Evolutionary conservation across 208 protist genomes (phyloP), one percentile per base, ranked within the genome.

Genomic region (Leptomonas pyrrhocoris): DNA sequence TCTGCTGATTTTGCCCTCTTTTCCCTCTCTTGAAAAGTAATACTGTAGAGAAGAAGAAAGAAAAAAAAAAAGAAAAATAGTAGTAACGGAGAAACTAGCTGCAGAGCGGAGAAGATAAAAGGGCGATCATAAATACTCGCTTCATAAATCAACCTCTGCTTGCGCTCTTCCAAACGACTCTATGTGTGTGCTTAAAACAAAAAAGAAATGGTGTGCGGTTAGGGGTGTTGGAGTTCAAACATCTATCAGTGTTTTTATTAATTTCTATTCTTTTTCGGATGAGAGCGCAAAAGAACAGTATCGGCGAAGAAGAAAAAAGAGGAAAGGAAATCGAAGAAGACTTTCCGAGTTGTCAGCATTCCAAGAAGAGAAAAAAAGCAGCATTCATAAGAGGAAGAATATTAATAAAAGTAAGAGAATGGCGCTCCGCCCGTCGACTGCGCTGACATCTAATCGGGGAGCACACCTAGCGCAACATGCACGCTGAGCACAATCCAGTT

Each of bases 101-200:
- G 11, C 15, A 50, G 15, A 43, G 48, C 21, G 60, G 64, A 21
- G 25, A 58, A 58, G 27, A 27, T 25, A 68, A 66, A 40, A 38
- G 31, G 18, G 31, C 7, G 13, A 58, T 12, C 12, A 38, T 16
- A 16, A 54, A 54, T 15, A 42, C 9, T 15, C 18, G 16, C 43
- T 48, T 9, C 34, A 38, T 9, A 3, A 38, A 38, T 38, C 34
- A 38, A 9, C 34, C 7, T 38, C 34, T 38, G 34, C 34, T 9
- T 9, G 7, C 34, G 7, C 9, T 9, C 34, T 38, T 38, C 9
- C 34, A 3, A 38, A 38, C 9, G 9, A 12, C 43, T 48, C 43
- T 48, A 42, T 42, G 31, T 30, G 11, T 58, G 19, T 42, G 53
- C 53, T 58, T 38, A 9, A 58, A 31, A 28, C 5, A 59, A 38